A percentile compares a stretch with the other conserved stretches of the same genome.
phyloP scores from a whole-genome alignment of 208 protist species.

The Crithidia fasciculata region DNA sequence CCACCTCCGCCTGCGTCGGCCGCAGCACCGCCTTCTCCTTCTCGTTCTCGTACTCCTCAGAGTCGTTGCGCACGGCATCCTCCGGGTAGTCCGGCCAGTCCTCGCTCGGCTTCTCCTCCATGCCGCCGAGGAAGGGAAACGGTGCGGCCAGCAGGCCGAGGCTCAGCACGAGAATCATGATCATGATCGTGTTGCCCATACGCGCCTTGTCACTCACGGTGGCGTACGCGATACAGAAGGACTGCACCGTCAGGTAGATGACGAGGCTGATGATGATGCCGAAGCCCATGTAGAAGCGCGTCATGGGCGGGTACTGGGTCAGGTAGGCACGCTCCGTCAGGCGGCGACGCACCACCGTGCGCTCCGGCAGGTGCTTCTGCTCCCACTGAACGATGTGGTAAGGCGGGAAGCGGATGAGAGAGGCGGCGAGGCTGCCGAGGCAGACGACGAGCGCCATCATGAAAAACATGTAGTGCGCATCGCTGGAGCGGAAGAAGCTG shows the following conservation, averaged over 20 bases:
- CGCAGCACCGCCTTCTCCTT: conserved; percentile 21
- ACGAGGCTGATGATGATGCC: conserved; percentile 42
- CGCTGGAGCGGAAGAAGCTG: conserved; percentile 47
- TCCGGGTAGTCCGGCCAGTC: conserved; percentile 28
- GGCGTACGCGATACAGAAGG: conserved; percentile 55
- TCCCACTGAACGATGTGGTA: conserved; percentile 50
- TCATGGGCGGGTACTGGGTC: conserved; percentile 54
- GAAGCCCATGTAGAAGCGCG: conserved; percentile 52
- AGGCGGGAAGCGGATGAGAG: conserved; percentile 52
- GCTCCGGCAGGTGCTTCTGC: conserved; percentile 33
- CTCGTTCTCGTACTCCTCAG: conserved; percentile 5
- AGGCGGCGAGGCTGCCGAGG: conserved; percentile 26
- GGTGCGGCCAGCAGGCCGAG: conserved; percentile 38
- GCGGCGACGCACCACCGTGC: conserved; percentile 36
- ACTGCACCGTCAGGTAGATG: conserved; percentile 57
- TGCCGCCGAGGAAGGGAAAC: conserved; percentile 55
- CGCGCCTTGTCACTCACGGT: conserved; percentile 24
- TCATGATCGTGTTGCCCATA: conserved; percentile 42
- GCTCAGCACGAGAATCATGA: conserved; percentile 38
- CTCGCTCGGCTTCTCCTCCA: conserved; percentile 42
- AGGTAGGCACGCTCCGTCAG: conserved; percentile 66
- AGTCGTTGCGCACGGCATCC: conserved; percentile 20
- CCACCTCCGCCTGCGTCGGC: conserved; percentile 12
- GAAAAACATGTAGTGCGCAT: conserved; percentile 69
- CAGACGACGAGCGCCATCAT: conserved; percentile 35